Evolutionary conservation across 805 yeast species (phyloP), one percentile per base, ranked within the genome.

Genomic region (Priceomyces medius): DNA sequence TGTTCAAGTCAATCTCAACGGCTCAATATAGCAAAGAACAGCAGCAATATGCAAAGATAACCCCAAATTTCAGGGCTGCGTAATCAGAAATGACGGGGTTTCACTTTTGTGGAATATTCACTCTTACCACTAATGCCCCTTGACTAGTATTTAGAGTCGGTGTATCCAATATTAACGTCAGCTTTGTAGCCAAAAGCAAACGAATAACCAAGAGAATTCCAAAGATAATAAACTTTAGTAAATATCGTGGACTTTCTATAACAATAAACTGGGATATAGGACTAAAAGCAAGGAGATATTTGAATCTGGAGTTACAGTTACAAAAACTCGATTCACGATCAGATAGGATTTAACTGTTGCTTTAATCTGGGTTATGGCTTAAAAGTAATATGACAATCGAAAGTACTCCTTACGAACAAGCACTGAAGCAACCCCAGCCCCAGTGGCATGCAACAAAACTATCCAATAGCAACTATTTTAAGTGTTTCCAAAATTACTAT

Each of bases 401-500:
- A 19, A 31, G 34, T 31, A 31, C 34, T 10, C 34, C 34, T 5
- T 13, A 19, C 16, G 21, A 31, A 31, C 34, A 31, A 19, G 34
- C 6, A 4, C 9, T n/a, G 9, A 31, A 31, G 16, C 34, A 31
- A 14, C 19, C 16, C 12, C 21, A 7, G 16, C 4, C 9, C 6
- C 21, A 16, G 19, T 31, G 21, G 19, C 38, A 35, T 7, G 14
- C 38, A 24, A 16, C 18, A 9, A 35, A 24, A 35, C 13, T 35
- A 35, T n/a, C 26, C n/a, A 44, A 40, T 31, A 44, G 44, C 34
- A 44, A 44, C 32, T 44, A 44, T 24, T 44, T 53, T 42, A 55
- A 56, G 46, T 69, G 74, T 38, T 70, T 70, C 53, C 74, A 69
- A 45, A 70, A 70, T 50, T 68, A 68, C 43, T 67, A 69, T 47